Evolutionary conservation across 345 rosid species (phyloP), one percentile per base, ranked within the genome.

Genomic region (Syzygium jambos): DNA sequence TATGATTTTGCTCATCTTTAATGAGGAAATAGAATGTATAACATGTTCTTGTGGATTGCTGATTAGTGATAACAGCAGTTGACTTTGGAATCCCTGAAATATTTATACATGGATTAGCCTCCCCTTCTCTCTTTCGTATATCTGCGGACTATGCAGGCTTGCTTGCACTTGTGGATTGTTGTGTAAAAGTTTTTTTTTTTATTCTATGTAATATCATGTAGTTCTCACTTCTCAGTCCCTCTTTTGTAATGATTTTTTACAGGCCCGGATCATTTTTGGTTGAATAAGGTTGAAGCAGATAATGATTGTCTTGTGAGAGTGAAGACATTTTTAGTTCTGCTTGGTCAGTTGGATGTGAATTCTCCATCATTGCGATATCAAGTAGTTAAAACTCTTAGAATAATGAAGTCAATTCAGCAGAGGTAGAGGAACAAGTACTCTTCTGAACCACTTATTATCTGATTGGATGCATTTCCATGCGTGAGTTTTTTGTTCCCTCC

Each of bases 261-360:
- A 97, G 99, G 98, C 27, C 93, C 91, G 3, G 80, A 93, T 61
- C 95, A 96, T 95, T 91, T 88, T 89, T 97, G 99, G 99, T 89
- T 97, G 86, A 97, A 97, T 91, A 89, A 85, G 84, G 91, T 53
- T 86, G 91, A 88, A 73, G 93, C 88, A 49, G 90, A 89, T 85
- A 90, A 86, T 54, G 89, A 85, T 80, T 87, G 88, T 91, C 91
- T 93, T 52, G 90, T 92, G 86, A 94, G 89, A 51, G 93, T 89
- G 89, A 93, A 93, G 78, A 63, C 91, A 29, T 86, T 93, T 86
- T 88, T 96, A 54, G 90, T 95, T 88, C 91, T 96, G n/a, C 94
- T 91, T 38, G 96, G 96, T 52, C 85, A 91, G 84, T 92, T 95
- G 55, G 87, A 92, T 29, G 90, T 89, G 52, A 88, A 90, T 85